Evolutionary conservation across 169 alveolate genomes (phyloP).

Genomic region (Plasmodium adleri): DNA sequence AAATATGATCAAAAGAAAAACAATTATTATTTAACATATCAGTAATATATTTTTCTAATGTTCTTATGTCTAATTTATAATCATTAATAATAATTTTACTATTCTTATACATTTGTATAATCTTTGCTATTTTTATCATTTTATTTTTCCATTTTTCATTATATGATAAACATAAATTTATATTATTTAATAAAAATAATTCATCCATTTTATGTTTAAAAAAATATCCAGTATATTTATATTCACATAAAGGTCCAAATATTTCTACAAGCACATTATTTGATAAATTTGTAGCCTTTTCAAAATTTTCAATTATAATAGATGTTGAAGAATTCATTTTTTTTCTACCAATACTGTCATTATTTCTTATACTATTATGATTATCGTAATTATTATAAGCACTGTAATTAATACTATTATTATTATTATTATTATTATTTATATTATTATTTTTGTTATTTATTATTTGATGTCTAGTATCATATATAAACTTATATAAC

Average conservation of each 20-base stretch:
- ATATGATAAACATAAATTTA: conserved; percentile 40
- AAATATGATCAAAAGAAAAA: conserved; percentile 48
- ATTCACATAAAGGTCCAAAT: conserved; percentile 69
- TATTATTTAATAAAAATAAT: conserved; percentile 23
- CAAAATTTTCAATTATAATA: conserved; percentile 74
- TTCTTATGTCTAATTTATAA: conserved; percentile 53
- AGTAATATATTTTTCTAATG: conserved; percentile 66
- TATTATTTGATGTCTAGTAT: conserved; percentile 4
- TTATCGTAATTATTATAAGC: too few species aligned
- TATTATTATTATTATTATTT: background rate
- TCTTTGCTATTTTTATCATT: conserved; percentile 69
- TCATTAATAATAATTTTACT: conserved; percentile 71
- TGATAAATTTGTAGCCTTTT: conserved; percentile 76
- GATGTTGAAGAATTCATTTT: conserved; percentile 58
- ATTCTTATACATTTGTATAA: conserved; percentile 68
- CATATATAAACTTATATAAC: conserved; percentile 25
- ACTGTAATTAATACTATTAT: background rate
- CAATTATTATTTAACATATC: conserved; percentile 63
- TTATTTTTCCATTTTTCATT: conserved; percentile 75
- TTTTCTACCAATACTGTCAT: conserved; percentile 2
- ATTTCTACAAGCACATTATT: conserved; percentile 43
- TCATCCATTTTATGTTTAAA: conserved; percentile 73
- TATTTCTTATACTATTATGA: background rate
- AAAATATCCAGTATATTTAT: conserved; percentile 75
- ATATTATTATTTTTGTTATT: background rate